Base-by-base conservation (phyloP, 176 grass and related monocot species). In the Triticum turgidum region DNA sequence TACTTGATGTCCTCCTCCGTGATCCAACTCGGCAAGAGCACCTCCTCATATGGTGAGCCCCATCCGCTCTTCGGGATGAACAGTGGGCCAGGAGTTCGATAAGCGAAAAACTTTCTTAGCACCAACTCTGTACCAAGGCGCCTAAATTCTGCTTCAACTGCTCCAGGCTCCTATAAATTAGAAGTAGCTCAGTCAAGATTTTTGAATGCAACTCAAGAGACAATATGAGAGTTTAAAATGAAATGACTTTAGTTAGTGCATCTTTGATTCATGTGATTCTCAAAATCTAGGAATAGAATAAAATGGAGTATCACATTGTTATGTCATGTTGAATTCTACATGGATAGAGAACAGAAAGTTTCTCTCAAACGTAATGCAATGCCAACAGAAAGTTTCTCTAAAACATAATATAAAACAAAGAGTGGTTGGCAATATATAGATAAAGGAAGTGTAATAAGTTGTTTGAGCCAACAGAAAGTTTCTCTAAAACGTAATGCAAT, bases 1-100 rank as follows among this genome's bases (percentile, higher is more conserved):
- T 90, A 92, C 27, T 88, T 88, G 27, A 97, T 61, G 64, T 94
- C 94, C 5, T 94, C 91, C 62, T 93, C 87, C 0, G 89, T 88
- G 15, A 97, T 37, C 91, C 91, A 97, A 81, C 82, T 86, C 32
- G 89, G 91, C 33, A 94, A 49, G 59, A 87, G 56, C 0, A 93
- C 89, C 56, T 93, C 3, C 5, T 93, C 89, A 11, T 83, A 73
- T 39, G 80, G 89, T 17, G 91, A 97, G 7, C 91, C 82, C 94
- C 94, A 94, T 0, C 94, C 84, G 20, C 82, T 80, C 27, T 88
- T 88, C 0, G 91, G 94, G 11, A 93, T 88, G 22, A 85, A 65
- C 27, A 96, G 15, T 0, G 91, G 83, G 1, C 78, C 85, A 0
- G 89, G 87, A 9, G n/a, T 67, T 7, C 87, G 83, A 13, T 84